Evolutionary conservation across 208 protist genomes (phyloP).

Genomic region (Acanthamoeba royreba): DNA sequence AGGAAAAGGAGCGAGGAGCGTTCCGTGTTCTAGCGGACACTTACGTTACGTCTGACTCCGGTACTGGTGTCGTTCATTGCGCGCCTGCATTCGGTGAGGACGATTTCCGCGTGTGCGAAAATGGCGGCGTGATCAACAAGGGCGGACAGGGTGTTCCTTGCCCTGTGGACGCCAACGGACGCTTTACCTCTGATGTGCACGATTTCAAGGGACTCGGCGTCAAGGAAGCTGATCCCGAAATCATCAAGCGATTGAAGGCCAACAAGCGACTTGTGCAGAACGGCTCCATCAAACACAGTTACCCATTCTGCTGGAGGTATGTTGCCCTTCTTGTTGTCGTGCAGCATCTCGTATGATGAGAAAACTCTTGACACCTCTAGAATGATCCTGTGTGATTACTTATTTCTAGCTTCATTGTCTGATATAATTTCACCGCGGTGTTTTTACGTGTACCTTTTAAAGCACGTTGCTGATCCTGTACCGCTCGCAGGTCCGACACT

Average conservation of each 20-base stretch:
- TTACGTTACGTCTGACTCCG: slow-evolving; percentile 96
- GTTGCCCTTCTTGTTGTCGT: slow-evolving; percentile 49
- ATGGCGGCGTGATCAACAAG: slow-evolving; percentile 89
- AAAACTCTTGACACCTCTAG: background rate
- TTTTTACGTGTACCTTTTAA: background rate
- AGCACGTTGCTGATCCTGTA: background rate
- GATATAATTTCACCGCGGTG: background rate
- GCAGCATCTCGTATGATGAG: background rate
- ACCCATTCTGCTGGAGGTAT: slow-evolving; percentile 99
- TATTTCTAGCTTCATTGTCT: slow-evolving; percentile 28
- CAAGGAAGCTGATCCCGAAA: slow-evolving; percentile 95
- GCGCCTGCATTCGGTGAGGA: slow-evolving; percentile 99
- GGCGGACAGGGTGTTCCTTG: slow-evolving; percentile 82
- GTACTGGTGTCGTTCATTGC: slow-evolving; percentile 99
- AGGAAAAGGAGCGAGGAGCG: slow-evolving; percentile 72
- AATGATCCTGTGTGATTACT: background rate
- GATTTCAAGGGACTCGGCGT: slow-evolving; percentile 95
- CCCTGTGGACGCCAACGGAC: slow-evolving; percentile 96
- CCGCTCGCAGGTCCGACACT: slow-evolving; percentile 81
- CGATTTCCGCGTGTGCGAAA: slow-evolving; percentile 97
- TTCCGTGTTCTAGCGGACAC: slow-evolving; percentile 92
- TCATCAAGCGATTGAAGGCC: slow-evolving; percentile 92
- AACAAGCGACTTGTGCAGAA: slow-evolving; percentile 88
- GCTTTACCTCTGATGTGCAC: slow-evolving; percentile 93
- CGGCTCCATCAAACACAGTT: slow-evolving; percentile 93